Evolutionary conservation across 208 protist species (phyloP), one percentile per base, ranked within the genome.

Genomic region (Trichomonas vaginalis): DNA sequence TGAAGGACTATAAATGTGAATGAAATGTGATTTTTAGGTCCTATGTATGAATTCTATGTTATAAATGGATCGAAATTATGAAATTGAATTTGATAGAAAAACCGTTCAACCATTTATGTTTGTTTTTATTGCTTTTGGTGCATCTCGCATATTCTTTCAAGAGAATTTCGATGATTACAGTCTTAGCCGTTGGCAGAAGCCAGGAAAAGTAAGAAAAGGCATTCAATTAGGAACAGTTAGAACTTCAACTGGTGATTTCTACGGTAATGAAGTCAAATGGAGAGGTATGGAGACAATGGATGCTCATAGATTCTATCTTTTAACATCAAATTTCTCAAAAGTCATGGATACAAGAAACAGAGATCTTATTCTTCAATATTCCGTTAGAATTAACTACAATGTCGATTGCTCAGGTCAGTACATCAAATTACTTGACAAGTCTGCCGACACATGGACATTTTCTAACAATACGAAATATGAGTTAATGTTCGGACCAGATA

Each of bases 401-500:
- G 45, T 92, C 32, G 86, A 92, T 51, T 95, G 92, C 37, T 23
- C 40, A 27, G 92, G 92, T 27, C 49, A 79, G 47, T 95, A 95
- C 51, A 79, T 95, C 47, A 95, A 95, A 95, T 3, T 95, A 9
- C 37, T 95, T 10, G 35, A 23, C 10, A 21, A 17, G 8, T 8
- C 4, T 47, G 92, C 35, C 47, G 92, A 95, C 82, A 14, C 40
- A 35, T 42, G 17, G 12, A 32, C 23, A 42, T 95, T 95, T 51
- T 92, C 86, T 39, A 92, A 92, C 47, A 79, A 95, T 37, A 96
- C 97, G n/a, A 88, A 96, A 23, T 97, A 97, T 96, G 51, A 95
- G 27, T 70, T 97, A 40, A 97, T 97, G 97, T 97, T 97, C 48
- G 97, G 97, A 12, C 97, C 97, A 32, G 97, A 97, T 95, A 97